phyloP scores from a whole-genome alignment of 352 stramenopile genomes.

The Thalassiosira ordinaria region DNA sequence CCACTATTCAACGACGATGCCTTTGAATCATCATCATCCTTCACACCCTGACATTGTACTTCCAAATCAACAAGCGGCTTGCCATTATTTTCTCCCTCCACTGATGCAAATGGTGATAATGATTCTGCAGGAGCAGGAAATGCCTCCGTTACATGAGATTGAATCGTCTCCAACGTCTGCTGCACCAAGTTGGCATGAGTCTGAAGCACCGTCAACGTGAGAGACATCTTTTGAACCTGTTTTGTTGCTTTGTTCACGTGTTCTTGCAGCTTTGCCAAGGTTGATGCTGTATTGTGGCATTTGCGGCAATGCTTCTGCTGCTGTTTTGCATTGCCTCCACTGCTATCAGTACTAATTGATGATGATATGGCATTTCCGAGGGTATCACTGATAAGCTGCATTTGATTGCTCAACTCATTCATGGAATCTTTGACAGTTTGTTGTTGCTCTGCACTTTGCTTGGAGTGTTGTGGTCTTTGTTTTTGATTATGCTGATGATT shows the following conservation, averaged over 20 bases:
- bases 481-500: too few species aligned
- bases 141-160: not conserved
- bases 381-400: constrained; percentile 1
- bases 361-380: constrained; percentile 1
- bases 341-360: not conserved
- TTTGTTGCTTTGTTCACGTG: constrained; percentile 3
- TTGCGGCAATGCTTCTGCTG: not conserved
- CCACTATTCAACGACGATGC: not conserved
- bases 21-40: not conserved
- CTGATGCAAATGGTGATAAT: not conserved
- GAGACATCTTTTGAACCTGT: not conserved
- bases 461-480: too few species aligned
- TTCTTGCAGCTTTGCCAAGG: not conserved
- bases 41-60: too few species aligned
- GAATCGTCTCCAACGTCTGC: not conserved
- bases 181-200: constrained; percentile 4
- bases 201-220: constrained; percentile 2
- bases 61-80: not conserved
- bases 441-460: too few species aligned
- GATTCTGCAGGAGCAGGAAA: too few species aligned
- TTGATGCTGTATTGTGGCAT: not conserved
- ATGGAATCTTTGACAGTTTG: not conserved
- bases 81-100: not conserved
- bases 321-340: not conserved
- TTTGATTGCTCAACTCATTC: constrained; percentile 7